phyloP scores from a whole-genome alignment of 257 asterid species.

The Solanum rostratum region DNA sequence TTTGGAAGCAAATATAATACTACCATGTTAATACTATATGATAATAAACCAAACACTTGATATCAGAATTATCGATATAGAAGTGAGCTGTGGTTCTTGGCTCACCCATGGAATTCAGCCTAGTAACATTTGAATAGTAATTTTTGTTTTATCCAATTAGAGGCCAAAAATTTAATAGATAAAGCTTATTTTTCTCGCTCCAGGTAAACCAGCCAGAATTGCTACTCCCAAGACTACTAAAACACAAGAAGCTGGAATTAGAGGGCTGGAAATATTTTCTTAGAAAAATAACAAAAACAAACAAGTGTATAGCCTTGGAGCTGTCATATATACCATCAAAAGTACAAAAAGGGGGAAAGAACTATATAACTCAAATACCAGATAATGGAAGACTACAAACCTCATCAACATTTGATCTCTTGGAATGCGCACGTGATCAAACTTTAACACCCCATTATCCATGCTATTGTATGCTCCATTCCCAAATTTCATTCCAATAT shows the following conservation, averaged over 20 bases:
- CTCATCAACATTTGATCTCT: conserved; percentile 96
- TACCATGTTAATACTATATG: not conserved
- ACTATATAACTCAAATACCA: not conserved
- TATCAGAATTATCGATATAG: not conserved
- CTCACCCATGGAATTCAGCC: not conserved
- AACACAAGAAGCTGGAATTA: not conserved
- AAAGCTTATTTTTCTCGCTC: not conserved
- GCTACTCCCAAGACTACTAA: not conserved
- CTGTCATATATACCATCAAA: not conserved
- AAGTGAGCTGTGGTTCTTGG: not conserved
- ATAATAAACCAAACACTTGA: not conserved
- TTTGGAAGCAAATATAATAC: not conserved
- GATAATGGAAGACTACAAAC: conserved; percentile 19
- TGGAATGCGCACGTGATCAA: conserved; percentile 89
- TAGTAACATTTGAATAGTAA: not conserved
- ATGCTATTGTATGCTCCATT: conserved; percentile 94
- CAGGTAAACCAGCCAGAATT: not conserved
- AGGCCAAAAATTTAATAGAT: not conserved
- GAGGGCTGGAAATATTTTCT: not conserved
- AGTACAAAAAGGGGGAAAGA: not conserved
- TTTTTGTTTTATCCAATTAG: not conserved
- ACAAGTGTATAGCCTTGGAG: not conserved
- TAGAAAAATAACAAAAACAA: not conserved
- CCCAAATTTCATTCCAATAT: conserved; percentile 96
- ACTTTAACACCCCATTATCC: conserved; percentile 93